phyloP scores from a whole-genome alignment of 2,329 filamentous ascomycete genomes.

The Ampelomyces quisqualis region DNA sequence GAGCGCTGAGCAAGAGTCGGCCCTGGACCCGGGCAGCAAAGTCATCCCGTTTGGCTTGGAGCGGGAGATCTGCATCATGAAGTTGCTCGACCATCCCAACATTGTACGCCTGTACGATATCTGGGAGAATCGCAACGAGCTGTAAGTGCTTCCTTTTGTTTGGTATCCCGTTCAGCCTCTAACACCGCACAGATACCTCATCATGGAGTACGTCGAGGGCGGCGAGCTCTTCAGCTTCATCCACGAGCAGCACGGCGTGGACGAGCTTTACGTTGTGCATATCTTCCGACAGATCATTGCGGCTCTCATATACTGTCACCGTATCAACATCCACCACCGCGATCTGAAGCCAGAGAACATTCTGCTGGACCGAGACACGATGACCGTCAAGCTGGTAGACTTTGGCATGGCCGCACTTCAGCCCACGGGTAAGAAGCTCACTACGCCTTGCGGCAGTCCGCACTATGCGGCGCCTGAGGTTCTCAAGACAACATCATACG shows the following conservation, averaged over 20 bases:
- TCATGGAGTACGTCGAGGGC: conserved; percentile 86
- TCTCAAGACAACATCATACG: conserved; percentile 73
- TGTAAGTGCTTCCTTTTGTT: conserved; percentile 60
- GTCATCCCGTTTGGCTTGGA: conserved; percentile 87
- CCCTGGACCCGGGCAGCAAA: conserved; percentile 57
- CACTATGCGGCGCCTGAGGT: conserved; percentile 96
- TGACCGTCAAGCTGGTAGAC: conserved; percentile 89
- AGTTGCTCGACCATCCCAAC: conserved; percentile 90
- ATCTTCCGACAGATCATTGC: conserved; percentile 93
- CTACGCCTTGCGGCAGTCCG: conserved; percentile 90
- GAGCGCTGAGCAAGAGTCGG: conserved; percentile 62
- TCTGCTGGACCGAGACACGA: conserved; percentile 67
- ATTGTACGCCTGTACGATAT: conserved; percentile 95
- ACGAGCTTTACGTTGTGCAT: conserved; percentile 76
- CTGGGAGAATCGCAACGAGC: conserved; percentile 93
- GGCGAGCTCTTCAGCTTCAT: conserved; percentile 89
- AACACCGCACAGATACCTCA: conserved; percentile 69
- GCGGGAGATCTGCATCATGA: conserved; percentile 94
- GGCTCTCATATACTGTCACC: conserved; percentile 88
- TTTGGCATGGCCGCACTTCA: conserved; percentile 98
- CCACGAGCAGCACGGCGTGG: conserved; percentile 68
- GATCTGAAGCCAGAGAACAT: conserved; percentile 98
- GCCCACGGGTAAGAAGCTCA: conserved; percentile 73
- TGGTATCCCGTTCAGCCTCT: conserved; percentile 9
- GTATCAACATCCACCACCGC: conserved; percentile 91